A percentile compares a stretch with the other conserved stretches of the same genome.
phyloP scores from a whole-genome alignment of 1,139 yeast genomes.

The Hemisphaericaspora subhashii region DNA sequence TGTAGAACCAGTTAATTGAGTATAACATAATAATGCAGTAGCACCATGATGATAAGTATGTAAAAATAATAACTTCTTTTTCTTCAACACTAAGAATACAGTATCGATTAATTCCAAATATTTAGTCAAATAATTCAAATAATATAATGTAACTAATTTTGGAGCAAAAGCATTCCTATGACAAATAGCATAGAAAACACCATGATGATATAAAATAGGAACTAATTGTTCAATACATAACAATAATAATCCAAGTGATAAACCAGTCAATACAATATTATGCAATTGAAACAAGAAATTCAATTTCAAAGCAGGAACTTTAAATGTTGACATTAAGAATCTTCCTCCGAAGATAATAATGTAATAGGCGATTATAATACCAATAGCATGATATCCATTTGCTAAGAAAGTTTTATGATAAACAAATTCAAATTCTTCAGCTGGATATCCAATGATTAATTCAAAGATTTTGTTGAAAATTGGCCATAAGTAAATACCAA shows the following conservation, averaged over 20 bases:
- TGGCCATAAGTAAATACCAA: conserved; percentile 90
- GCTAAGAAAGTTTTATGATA: conserved; percentile 68
- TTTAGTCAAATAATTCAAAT: conserved; percentile 75
- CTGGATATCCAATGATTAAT: conserved; percentile 56
- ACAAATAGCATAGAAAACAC: conserved; percentile 85
- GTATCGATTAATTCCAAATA: conserved; percentile 88
- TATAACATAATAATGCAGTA: conserved; percentile 91
- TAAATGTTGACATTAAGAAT: conserved; percentile 43
- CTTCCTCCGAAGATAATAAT: conserved; percentile 81
- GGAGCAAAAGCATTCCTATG: conserved; percentile 80
- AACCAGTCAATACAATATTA: conserved; percentile 70
- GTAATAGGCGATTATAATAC: conserved; percentile 70
- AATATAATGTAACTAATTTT: conserved; percentile 79
- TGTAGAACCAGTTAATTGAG: conserved; percentile 88
- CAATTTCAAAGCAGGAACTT: conserved; percentile 67
- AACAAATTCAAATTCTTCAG: conserved; percentile 72
- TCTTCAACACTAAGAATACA: conserved; percentile 84
- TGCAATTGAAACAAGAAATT: conserved; percentile 65
- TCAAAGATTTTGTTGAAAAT: conserved; percentile 64
- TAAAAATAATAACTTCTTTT: conserved; percentile 85
- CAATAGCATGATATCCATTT: conserved; percentile 64
- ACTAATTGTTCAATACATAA: conserved; percentile 80
- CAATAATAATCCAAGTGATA: conserved; percentile 65
- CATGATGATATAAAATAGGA: conserved; percentile 77
- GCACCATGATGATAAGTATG: conserved; percentile 99